Percentiles rank a stretch among this genome's conserved stretches.
Conservation (phyloP, 2,329 filamentous ascomycete species). For the Hypoxylon sp. region DNA sequence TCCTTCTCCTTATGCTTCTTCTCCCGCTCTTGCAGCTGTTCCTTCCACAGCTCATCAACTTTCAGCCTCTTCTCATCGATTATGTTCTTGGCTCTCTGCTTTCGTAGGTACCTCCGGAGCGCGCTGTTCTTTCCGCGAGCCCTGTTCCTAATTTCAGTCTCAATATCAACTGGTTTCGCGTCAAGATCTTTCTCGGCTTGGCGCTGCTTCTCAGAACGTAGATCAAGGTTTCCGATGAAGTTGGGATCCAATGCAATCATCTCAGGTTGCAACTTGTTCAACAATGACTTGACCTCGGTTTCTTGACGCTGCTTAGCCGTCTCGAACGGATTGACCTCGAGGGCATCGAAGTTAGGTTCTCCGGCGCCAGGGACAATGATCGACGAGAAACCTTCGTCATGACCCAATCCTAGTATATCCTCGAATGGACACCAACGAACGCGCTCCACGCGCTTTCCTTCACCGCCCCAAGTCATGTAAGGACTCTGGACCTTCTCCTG, state of each 20-base stretch:
- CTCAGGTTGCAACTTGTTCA: slow-evolving; percentile 95
- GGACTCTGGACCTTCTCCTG: slow-evolving; percentile 86
- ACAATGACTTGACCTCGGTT: slow-evolving; percentile 86
- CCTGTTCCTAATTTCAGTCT: slow-evolving; percentile 78
- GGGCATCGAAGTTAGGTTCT: slow-evolving; percentile 94
- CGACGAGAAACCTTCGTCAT: slow-evolving; percentile 88
- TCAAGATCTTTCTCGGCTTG: slow-evolving; percentile 86
- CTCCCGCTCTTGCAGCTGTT: slow-evolving; percentile 77
- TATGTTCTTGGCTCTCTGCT: slow-evolving; percentile 92
- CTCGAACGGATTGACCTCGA: slow-evolving; percentile 96
- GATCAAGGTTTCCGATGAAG: slow-evolving; percentile 89
- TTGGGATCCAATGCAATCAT: slow-evolving; percentile 97
- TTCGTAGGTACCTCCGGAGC: slow-evolving; percentile 88
- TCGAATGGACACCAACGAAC: slow-evolving; percentile 95
- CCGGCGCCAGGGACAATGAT: slow-evolving; percentile 95
- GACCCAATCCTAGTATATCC: slow-evolving; percentile 88
- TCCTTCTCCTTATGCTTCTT: slow-evolving; percentile 75
- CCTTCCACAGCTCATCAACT: slow-evolving; percentile 85
- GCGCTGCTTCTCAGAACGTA: slow-evolving; percentile 82
- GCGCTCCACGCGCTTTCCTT: slow-evolving; percentile 84
- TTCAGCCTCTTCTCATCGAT: slow-evolving; percentile 95
- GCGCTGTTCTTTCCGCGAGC: slow-evolving; percentile 92
- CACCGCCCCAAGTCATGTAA: slow-evolving; percentile 94
- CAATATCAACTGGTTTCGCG: slow-evolving; percentile 70
- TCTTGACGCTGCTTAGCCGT: slow-evolving; percentile 93